Percentiles rank a stretch among this genome's conserved stretches.
Evolutionary conservation across 345 rosid species (phyloP).

Genomic region (Gossypium bickii): DNA sequence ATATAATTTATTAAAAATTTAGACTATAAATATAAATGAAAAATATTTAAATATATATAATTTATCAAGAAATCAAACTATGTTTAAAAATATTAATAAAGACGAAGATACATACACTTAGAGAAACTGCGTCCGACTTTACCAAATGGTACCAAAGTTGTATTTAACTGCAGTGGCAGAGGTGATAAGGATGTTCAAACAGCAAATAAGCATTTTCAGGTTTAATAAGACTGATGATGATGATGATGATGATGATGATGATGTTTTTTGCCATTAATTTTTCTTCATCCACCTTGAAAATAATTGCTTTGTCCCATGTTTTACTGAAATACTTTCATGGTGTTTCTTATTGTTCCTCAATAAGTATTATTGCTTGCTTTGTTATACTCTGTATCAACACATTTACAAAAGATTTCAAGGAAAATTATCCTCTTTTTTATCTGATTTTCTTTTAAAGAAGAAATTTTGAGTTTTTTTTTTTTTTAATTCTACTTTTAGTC

Average conservation of each 20-base stretch:
- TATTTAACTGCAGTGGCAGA: constrained; percentile 87
- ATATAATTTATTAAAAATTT: no score
- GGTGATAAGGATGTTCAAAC: constrained; percentile 96
- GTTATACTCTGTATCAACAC: not conserved
- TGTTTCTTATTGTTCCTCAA: not conserved
- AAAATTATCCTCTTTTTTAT: not conserved
- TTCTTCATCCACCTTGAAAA: not conserved
- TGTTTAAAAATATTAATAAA: no score
- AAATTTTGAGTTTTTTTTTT: not conserved
- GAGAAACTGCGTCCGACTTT: constrained; percentile 87
- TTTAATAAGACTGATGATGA: constrained; percentile 25
- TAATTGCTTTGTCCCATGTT: not conserved
- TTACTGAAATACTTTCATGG: not conserved
- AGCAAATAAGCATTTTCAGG: constrained; percentile 57
- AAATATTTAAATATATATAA: no score
- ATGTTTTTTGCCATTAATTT: not conserved
- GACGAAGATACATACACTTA: constrained; percentile 9
- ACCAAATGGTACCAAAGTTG: constrained; percentile 52
- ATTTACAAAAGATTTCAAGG: not conserved
- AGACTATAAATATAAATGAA: no score
- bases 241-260: not conserved
- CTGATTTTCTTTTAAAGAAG: no score
- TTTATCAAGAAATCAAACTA: no score
- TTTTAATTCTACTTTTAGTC: not conserved
- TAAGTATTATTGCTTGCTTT: not conserved